Evolutionary conservation across 306 rosid species (phyloP).

Genomic region (Calophaca sinica): DNA sequence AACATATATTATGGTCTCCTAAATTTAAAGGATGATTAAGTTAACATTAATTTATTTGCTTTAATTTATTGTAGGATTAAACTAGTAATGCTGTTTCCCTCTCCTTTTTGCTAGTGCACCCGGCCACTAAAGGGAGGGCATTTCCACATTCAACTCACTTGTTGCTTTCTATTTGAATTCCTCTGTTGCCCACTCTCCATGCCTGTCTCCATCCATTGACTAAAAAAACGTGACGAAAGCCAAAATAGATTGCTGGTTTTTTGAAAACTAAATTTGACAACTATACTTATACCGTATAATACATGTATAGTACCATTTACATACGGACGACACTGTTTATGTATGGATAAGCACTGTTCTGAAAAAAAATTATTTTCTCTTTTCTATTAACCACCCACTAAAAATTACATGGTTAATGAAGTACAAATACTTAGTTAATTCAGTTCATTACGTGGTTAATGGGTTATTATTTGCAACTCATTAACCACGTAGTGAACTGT

Average conservation of each 20-base stretch:
- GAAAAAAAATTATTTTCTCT: too few species aligned
- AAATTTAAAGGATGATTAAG: constrained; percentile 44
- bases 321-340: too few species aligned
- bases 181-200: constrained; percentile 60
- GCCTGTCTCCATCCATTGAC: constrained; percentile 68
- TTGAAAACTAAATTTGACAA: too few species aligned
- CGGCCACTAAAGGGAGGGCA: constrained; percentile 41
- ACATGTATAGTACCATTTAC: too few species aligned
- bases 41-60: constrained; percentile 11
- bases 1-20: constrained; percentile 46
- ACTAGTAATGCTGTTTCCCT: constrained; percentile 54
- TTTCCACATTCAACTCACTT: constrained; percentile 52
- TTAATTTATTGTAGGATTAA: constrained; percentile 35
- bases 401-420: too few species aligned
- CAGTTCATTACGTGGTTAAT: too few species aligned
- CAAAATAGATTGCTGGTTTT: constrained; percentile 13
- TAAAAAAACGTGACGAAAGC: constrained; percentile 58
- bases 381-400: too few species aligned
- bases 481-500: too few species aligned
- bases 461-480: too few species aligned
- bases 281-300: too few species aligned
- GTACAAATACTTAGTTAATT: too few species aligned
- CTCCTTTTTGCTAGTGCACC: constrained; percentile 61
- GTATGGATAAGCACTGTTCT: too few species aligned
- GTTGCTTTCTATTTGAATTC: constrained; percentile 46